Evolutionary conservation across 2,329 filamentous ascomycete species (phyloP).

Genomic region (Cytospora leucostoma): DNA sequence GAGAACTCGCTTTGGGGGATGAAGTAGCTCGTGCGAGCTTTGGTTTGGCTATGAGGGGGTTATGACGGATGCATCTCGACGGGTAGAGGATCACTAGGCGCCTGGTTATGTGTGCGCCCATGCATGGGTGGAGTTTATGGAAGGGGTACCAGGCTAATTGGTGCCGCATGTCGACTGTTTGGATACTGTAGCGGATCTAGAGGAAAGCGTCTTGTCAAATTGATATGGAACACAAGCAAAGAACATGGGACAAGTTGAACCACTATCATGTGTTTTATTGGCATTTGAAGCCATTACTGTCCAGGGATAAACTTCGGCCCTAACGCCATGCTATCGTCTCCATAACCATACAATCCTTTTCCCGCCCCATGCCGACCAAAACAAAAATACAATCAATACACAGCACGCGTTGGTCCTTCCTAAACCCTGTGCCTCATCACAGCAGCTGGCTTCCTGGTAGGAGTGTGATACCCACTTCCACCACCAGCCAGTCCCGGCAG

Average conservation of each 20-base stretch:
- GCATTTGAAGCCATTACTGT: slow-evolving; percentile 3
- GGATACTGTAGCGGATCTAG: background rate
- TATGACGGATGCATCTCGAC: background rate
- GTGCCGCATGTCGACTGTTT: background rate
- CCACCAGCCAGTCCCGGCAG: background rate
- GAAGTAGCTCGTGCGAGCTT: background rate
- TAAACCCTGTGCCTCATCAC: background rate
- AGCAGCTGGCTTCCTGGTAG: background rate
- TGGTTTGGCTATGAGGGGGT: background rate
- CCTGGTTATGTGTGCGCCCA: background rate
- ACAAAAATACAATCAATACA: background rate
- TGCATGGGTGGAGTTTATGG: background rate
- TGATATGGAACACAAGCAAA: background rate
- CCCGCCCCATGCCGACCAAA: background rate
- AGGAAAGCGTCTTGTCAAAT: background rate
- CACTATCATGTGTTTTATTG: background rate
- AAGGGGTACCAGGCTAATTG: background rate
- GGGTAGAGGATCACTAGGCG: background rate
- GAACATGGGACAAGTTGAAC: background rate
- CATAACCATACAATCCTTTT: background rate
- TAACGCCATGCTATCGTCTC: slow-evolving; percentile 16
- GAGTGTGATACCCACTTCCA: background rate
- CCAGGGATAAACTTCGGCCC: background rate
- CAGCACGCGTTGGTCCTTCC: background rate
- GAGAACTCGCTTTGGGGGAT: background rate